phyloP scores from a whole-genome alignment of 257 asterid species.

The Haberlea rhodopensis region DNA sequence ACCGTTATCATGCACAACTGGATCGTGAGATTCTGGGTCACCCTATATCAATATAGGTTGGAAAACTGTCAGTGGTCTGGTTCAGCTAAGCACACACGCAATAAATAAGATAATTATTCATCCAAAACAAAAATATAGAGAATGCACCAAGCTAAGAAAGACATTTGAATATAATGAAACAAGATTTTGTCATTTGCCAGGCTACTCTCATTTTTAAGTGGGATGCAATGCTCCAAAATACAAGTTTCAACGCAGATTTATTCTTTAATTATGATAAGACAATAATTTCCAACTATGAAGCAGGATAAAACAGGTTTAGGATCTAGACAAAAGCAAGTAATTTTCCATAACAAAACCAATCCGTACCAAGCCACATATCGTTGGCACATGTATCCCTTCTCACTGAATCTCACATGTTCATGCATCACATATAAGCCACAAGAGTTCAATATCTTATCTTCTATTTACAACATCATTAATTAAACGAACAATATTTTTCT shows the following conservation, averaged over 20 bases:
- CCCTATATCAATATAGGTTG: no score
- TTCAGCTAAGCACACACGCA: no score
- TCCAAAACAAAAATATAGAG: background rate
- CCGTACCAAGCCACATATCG: background rate
- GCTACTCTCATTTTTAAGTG: background rate
- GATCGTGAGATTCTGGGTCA: conserved; percentile 82
- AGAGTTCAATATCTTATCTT: conserved; percentile 8
- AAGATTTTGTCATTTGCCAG: background rate
- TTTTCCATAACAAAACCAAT: background rate
- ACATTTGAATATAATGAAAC: background rate
- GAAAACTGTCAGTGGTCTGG: no score
- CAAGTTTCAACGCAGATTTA: conserved; percentile 7
- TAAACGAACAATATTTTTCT: conserved; percentile 13
- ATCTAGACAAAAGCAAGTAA: background rate
- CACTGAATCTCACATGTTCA: background rate
- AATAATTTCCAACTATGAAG: conserved; percentile 14
- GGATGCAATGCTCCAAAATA: conserved; percentile 13
- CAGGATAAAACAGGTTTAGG: conserved; percentile 2
- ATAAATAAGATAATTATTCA: no score
- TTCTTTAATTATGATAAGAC: conserved; percentile 4
- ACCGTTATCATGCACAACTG: conserved; percentile 85
- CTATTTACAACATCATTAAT: background rate
- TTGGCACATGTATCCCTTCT: background rate
- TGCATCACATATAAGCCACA: conserved; percentile 1
- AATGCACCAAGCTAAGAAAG: background rate